Evolutionary conservation across 1,284 basidiomycete genomes (phyloP).

Genomic region (Trichosporon sp.): DNA sequence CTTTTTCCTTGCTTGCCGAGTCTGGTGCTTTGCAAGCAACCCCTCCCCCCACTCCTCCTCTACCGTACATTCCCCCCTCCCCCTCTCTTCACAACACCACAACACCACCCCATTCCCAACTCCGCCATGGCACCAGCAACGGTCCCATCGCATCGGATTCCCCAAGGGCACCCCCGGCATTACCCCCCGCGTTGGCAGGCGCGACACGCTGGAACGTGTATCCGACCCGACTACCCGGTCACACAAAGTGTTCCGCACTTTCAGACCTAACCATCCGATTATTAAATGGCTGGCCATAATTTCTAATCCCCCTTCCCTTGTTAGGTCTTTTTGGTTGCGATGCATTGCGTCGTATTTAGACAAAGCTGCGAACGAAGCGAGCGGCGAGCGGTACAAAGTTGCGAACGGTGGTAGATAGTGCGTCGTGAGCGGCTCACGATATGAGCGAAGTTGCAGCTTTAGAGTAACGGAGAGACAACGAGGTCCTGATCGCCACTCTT

Average conservation of each 20-base stretch:
- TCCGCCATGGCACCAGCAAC: neutral
- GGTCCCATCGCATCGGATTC: neutral
- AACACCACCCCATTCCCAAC: neutral
- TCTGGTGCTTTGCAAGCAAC: slow-evolving; percentile 1
- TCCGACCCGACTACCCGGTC: neutral
- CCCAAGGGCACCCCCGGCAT: neutral
- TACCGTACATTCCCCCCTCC: neutral
- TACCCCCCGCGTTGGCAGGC: slow-evolving; percentile 17
- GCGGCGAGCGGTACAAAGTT: too few relatives aligned
- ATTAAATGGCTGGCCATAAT: slow-evolving; percentile 2
- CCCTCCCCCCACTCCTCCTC: neutral
- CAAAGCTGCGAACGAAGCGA: neutral
- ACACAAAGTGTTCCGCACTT: too few relatives aligned
- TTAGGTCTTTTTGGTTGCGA: slow-evolving; percentile 20
- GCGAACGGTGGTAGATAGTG: too few relatives aligned
- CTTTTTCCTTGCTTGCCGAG: neutral
- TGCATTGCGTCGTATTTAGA: slow-evolving; percentile 18
- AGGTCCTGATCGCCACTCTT: neutral
- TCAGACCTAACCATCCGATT: too few relatives aligned
- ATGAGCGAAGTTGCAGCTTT: too few relatives aligned
- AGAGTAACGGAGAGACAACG: too few relatives aligned
- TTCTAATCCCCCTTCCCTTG: slow-evolving; percentile 12
- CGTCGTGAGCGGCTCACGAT: too few relatives aligned
- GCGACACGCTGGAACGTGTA: slow-evolving; percentile 18
- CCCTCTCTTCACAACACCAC: neutral